Conservation (phyloP, 83 land plant species). For the Thuja plicata region DNA sequence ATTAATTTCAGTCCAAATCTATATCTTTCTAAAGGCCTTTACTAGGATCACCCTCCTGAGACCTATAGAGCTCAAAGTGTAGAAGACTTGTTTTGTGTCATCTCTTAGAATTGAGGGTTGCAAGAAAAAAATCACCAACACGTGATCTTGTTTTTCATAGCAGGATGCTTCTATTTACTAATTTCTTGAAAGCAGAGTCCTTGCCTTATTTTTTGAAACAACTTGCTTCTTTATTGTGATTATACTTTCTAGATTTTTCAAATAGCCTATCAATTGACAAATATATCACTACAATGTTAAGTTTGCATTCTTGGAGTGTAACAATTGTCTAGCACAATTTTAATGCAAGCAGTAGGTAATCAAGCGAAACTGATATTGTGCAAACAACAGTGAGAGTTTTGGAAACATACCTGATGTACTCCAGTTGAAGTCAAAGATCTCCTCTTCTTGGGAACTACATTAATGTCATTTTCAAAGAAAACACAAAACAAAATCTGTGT, state of each 20-base stretch:
- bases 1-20: no score
- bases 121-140: no score
- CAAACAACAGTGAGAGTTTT: not conserved
- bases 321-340: not conserved
- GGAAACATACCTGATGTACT: not conserved
- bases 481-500: not conserved
- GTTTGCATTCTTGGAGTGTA: not conserved
- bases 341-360: not conserved
- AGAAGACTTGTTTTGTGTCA: no score
- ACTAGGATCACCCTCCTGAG: no score
- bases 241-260: not conserved
- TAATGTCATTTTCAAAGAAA: not conserved
- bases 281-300: not conserved
- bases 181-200: not conserved
- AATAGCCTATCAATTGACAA: not conserved
- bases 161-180: not conserved
- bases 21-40: no score
- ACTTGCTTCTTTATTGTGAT: not conserved
- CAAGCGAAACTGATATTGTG: not conserved
- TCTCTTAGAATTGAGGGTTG: no score
- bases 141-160: not conserved
- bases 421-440: not conserved
- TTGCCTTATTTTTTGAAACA: not conserved
- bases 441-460: constrained; percentile 1
- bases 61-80: no score